Percentiles rank a stretch among this genome's conserved stretches.
These are phyloP conservation scores for Jasminum sambac DNA, from an alignment of 257 asterid genomes.

Conservation along the genomic window DNA sequence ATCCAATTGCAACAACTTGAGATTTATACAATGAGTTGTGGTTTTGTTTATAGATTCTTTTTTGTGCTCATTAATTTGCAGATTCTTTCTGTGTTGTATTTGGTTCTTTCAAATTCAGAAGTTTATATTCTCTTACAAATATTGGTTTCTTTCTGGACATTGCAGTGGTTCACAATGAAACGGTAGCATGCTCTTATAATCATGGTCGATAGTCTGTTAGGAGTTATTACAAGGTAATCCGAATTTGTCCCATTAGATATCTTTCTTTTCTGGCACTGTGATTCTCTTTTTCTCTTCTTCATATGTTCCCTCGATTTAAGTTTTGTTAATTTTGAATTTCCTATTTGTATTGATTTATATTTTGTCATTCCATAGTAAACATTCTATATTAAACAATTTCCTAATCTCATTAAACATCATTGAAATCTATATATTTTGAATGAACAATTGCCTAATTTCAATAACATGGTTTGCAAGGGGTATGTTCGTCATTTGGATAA, in stretches of 20 bases:
- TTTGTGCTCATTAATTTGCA: no score
- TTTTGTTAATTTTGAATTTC: not conserved
- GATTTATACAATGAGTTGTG: no score
- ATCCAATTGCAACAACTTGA: no score
- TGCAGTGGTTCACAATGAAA: constrained; percentile 99
- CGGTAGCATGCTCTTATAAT: constrained; percentile 81
- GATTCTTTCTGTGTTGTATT: no score
- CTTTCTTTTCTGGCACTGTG: constrained; percentile 1
- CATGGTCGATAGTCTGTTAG: constrained; percentile 86
- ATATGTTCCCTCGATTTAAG: not conserved
- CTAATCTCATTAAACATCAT: no score
- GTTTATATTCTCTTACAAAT: constrained; percentile 14
- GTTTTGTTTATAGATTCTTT: no score
- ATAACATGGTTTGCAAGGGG: no score
- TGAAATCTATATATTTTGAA: no score
- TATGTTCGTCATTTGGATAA: no score
- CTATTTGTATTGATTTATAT: not conserved
- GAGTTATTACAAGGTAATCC: constrained; percentile 77
- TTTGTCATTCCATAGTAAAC: no score
- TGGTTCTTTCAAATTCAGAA: constrained; percentile 25
- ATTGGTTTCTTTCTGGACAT: constrained; percentile 22
- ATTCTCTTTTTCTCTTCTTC: not conserved
- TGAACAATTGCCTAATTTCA: no score
- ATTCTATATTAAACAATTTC: no score
- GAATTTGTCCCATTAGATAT: constrained; percentile 8